Evolutionary conservation across 331 rosid genomes (phyloP).

Genomic region (Quercus phellos): DNA sequence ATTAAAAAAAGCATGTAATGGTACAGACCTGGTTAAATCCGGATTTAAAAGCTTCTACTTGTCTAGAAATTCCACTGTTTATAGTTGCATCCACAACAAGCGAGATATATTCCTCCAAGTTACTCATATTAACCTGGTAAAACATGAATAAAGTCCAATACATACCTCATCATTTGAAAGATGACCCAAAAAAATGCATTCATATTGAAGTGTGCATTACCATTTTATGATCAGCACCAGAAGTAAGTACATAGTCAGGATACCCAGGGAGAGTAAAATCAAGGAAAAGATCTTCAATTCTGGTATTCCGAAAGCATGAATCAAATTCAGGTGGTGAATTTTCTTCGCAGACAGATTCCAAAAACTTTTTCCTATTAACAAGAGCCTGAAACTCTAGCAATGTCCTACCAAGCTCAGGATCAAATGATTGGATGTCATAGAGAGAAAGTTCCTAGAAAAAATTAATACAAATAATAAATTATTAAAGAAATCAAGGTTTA

Average conservation of each 20-base stretch:
- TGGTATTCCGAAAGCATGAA: constrained; percentile 46
- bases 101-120: constrained; percentile 74
- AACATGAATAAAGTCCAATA: constrained; percentile 15
- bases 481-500: constrained; percentile 11
- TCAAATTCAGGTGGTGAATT: constrained; percentile 33
- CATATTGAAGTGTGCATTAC: constrained; percentile 36
- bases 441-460: constrained; percentile 65
- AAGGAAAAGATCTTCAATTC: constrained; percentile 89
- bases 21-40: constrained; percentile 80
- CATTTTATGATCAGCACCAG: constrained; percentile 45
- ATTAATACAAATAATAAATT: constrained; percentile 8
- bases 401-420: constrained; percentile 75
- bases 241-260: constrained; percentile 65
- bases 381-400: constrained; percentile 86
- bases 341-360: constrained; percentile 42
- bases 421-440: constrained; percentile 76
- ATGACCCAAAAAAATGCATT: constrained; percentile 21
- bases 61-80: constrained; percentile 72
- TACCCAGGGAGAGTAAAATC: constrained; percentile 95
- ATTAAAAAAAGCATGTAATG: not conserved
- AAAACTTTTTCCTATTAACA: constrained; percentile 37
- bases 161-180: constrained; percentile 7
- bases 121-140: constrained; percentile 63
- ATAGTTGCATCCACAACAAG: constrained; percentile 70
- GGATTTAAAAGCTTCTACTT: constrained; percentile 85